Percentiles rank a stretch among this genome's conserved stretches.
Conservation (phyloP, 495 filamentous ascomycete species). For the Podospora pseudopauciseta region DNA sequence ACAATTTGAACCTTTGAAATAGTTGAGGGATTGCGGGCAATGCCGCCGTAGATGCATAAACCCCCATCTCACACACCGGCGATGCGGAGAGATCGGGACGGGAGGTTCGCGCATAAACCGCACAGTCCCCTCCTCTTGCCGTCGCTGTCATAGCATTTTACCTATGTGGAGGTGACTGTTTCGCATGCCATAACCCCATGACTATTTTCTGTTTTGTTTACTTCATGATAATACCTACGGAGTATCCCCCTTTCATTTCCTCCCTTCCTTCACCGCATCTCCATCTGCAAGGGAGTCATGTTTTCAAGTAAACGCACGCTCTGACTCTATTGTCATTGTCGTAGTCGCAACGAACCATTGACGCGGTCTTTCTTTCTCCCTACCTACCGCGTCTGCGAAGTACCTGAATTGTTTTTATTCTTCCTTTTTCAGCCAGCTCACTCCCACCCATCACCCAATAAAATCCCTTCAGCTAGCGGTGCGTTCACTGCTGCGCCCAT, state of each 20-base stretch:
- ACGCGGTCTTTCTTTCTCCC: neutral
- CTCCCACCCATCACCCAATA: too few species aligned
- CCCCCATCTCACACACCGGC: too few species aligned
- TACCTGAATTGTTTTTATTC: neutral
- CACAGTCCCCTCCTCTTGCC: too few species aligned
- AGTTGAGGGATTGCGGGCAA: too few species aligned
- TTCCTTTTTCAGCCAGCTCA: too few species aligned
- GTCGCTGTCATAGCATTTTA: too few species aligned
- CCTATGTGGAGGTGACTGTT: neutral
- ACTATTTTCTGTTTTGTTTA: slow-evolving; percentile 3
- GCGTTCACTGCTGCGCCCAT: too few species aligned
- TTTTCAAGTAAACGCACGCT: neutral
- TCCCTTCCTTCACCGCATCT: neutral
- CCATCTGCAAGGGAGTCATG: neutral
- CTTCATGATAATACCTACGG: neutral
- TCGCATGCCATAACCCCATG: neutral
- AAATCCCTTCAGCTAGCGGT: too few species aligned
- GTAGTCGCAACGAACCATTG: neutral
- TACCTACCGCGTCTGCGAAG: neutral
- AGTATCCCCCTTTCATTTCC: neutral
- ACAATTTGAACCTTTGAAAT: too few species aligned
- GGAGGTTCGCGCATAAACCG: too few species aligned
- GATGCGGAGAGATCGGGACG: too few species aligned
- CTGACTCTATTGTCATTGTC: neutral
- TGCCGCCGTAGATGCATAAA: too few species aligned